A percentile compares a stretch with the other conserved stretches of the same genome.
phyloP scores from a whole-genome alignment of 2,329 filamentous ascomycete species.

The Colletotrichum tamarilloi region DNA sequence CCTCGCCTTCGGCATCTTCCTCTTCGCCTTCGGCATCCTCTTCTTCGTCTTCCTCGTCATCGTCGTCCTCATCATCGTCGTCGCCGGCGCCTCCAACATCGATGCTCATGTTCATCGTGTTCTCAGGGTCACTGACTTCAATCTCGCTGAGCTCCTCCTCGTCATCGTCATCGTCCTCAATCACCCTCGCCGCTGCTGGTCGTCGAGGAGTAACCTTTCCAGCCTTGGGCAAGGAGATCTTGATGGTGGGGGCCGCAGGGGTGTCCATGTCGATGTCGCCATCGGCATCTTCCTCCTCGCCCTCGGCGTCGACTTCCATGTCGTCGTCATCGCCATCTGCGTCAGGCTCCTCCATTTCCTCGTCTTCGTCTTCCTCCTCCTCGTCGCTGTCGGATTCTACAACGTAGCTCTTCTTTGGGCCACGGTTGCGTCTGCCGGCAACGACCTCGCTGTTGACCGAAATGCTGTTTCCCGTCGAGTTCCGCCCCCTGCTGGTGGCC shows the following conservation, averaged over 20 bases:
- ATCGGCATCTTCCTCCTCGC: conserved; percentile 42
- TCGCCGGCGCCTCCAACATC: conserved; percentile 47
- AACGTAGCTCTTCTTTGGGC: conserved; percentile 69
- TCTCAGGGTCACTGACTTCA: conserved; percentile 42
- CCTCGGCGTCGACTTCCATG: conserved; percentile 49
- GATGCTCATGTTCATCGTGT: conserved; percentile 44
- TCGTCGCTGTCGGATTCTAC: conserved; percentile 66
- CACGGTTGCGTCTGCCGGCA: conserved; percentile 63
- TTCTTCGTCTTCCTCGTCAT: conserved; percentile 57
- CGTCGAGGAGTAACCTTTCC: conserved; percentile 30
- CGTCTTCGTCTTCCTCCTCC: conserved; percentile 54
- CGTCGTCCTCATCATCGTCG: conserved; percentile 42
- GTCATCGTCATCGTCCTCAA: conserved; percentile 38
- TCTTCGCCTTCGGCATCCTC: conserved; percentile 53
- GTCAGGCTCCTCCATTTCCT: conserved; percentile 44
- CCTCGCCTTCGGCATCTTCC: conserved; percentile 57
- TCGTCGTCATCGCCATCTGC: conserved; percentile 50
- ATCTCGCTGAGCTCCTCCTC: conserved; percentile 39
- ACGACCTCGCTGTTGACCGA: conserved; percentile 54
- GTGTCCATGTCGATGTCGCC: conserved; percentile 61
- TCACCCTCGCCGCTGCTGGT: conserved; percentile 35
- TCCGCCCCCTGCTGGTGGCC: conserved; percentile 53
- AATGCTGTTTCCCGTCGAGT: conserved; percentile 42
- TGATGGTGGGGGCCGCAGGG: conserved; percentile 40
- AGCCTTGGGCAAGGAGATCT: conserved; percentile 35